Percentiles rank a stretch among this genome's conserved stretches.
Evolutionary conservation across 1,284 basidiomycete species (phyloP).

Genomic region (Leccinum brunneo-olivaceum): DNA sequence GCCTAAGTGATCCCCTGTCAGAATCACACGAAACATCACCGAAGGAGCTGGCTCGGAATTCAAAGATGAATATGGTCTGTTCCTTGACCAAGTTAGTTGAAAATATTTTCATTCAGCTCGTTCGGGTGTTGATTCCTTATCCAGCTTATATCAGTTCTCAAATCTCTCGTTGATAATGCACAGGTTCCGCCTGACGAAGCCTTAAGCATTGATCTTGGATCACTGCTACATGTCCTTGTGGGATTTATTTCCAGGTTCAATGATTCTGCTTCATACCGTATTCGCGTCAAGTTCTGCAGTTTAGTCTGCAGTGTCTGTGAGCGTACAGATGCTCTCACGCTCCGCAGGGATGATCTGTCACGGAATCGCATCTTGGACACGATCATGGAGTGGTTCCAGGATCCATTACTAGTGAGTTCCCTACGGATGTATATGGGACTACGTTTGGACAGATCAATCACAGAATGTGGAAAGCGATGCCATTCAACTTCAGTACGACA

Average conservation of each 20-base stretch:
- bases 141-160: constrained; percentile 69
- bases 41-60: constrained; percentile 39
- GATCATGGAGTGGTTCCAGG: constrained; percentile 71
- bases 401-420: constrained; percentile 39
- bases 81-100: constrained; percentile 67
- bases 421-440: background rate
- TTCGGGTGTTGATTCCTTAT: constrained; percentile 9
- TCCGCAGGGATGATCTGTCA: constrained; percentile 60
- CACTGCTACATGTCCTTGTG: constrained; percentile 58
- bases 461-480: constrained; percentile 28
- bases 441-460: constrained; percentile 9
- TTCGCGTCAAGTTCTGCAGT: constrained; percentile 72
- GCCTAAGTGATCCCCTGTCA: constrained; percentile 16
- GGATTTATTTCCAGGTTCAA: constrained; percentile 61
- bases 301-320: constrained; percentile 66
- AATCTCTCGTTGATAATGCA: constrained; percentile 72
- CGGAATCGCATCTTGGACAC: constrained; percentile 72
- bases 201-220: constrained; percentile 64
- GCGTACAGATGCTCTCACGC: constrained; percentile 52
- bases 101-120: constrained; percentile 1
- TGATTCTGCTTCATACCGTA: constrained; percentile 48
- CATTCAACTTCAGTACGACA: constrained; percentile 46
- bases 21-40: constrained; percentile 42
- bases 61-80: constrained; percentile 53
- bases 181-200: constrained; percentile 53